These are phyloP conservation scores for Cornus kousa DNA, from an alignment of 148 eudicot genomes.

Conservation along the genomic window DNA sequence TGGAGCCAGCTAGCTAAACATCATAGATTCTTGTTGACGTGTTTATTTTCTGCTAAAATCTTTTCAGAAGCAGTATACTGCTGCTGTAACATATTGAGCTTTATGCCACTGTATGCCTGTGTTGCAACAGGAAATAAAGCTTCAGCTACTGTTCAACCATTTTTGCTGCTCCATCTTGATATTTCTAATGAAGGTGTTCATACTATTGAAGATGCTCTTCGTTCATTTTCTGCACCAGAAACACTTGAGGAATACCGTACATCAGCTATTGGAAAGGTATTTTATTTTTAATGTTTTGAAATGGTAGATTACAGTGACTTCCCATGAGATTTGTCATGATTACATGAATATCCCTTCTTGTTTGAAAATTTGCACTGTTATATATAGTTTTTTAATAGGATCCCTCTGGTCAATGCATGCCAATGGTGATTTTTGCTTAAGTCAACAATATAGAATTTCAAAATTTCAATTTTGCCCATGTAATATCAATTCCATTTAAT, in stretches of 20 bases:
- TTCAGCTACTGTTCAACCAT: slow-evolving; percentile 88
- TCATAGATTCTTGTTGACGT: background rate
- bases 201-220: slow-evolving; percentile 66
- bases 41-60: background rate
- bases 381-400: too few species aligned
- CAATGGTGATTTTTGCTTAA: too few species aligned
- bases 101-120: background rate
- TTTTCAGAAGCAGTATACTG: background rate
- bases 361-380: too few species aligned
- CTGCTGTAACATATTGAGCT: background rate
- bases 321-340: too few species aligned
- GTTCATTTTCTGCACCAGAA: slow-evolving; percentile 54
- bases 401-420: too few species aligned
- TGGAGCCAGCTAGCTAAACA: background rate
- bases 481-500: too few species aligned
- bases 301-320: background rate
- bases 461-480: too few species aligned
- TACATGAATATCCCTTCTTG: too few species aligned
- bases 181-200: slow-evolving; percentile 60
- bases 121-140: slow-evolving; percentile 62
- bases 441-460: too few species aligned
- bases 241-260: slow-evolving; percentile 63
- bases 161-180: slow-evolving; percentile 69
- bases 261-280: slow-evolving; percentile 72
- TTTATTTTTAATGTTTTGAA: background rate